A percentile compares a stretch with the other conserved stretches of the same genome.
These are phyloP conservation scores for Ichthyophthirius multifiliis DNA, from an alignment of 169 alveolate species.

Conservation along the genomic window DNA sequence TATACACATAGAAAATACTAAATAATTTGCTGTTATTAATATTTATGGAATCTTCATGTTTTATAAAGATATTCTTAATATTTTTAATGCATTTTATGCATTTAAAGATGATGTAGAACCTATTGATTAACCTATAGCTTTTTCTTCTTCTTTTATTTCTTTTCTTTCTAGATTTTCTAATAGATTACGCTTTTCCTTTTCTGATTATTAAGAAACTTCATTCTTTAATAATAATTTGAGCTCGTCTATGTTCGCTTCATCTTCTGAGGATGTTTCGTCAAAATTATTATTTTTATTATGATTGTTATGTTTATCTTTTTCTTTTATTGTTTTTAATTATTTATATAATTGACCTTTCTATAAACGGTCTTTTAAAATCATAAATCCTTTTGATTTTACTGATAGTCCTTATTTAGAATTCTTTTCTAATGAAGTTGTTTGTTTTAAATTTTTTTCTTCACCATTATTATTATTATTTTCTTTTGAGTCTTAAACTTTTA, in stretches of 20 bases:
- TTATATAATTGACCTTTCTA: too few relatives aligned
- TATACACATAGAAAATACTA: neutral
- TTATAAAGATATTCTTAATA: slow-evolving; percentile 4
- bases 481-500: neutral
- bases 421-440: neutral
- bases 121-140: neutral
- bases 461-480: neutral
- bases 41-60: neutral
- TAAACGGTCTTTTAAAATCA: too few relatives aligned
- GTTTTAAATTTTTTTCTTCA: neutral
- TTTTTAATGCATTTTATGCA: slow-evolving; percentile 6
- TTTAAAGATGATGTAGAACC: neutral
- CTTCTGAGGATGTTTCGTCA: neutral
- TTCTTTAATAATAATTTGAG: neutral
- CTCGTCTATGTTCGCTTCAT: neutral
- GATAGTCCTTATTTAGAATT: too few relatives aligned
- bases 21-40: neutral
- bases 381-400: too few relatives aligned
- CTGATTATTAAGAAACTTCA: neutral
- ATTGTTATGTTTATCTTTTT: too few relatives aligned
- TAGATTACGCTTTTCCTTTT: neutral
- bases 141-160: neutral
- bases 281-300: too few relatives aligned
- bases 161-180: neutral
- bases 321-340: too few relatives aligned